These are phyloP conservation scores for Isabelozyma gotoi DNA, from an alignment of 805 yeast genomes.

Conservation along the genomic window DNA sequence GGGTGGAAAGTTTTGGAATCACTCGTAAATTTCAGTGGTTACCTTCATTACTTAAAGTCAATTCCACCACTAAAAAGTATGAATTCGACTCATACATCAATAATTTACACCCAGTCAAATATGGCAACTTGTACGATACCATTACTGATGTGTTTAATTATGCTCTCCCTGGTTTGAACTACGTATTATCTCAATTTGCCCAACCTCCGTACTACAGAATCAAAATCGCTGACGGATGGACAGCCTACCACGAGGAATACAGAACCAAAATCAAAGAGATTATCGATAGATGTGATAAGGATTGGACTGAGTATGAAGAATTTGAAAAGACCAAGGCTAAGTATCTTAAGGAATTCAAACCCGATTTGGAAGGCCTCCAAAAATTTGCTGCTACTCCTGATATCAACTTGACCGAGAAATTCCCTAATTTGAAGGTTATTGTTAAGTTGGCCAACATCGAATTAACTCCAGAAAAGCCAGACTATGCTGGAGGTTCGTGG, in stretches of 20 bases:
- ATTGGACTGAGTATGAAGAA: neutral
- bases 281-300: neutral
- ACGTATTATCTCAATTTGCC: conserved; percentile 20
- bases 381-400: conserved; percentile 4
- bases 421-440: conserved; percentile 31
- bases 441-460: conserved; percentile 41
- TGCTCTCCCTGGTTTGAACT: conserved; percentile 31
- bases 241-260: conserved; percentile 15
- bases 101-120: conserved; percentile 34
- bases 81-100: conserved; percentile 36
- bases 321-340: neutral
- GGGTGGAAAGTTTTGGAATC: conserved; percentile 10
- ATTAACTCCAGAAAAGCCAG: conserved; percentile 39
- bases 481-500: conserved; percentile 42
- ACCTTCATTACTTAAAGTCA: conserved; percentile 22
- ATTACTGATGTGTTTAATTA: conserved; percentile 30
- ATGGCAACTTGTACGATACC: conserved; percentile 20
- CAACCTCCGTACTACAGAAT: conserved; percentile 14
- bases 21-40: conserved; percentile 37
- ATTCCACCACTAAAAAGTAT: conserved; percentile 11
- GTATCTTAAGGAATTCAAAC: neutral
- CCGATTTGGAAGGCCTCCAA: neutral
- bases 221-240: conserved; percentile 10
- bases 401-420: conserved; percentile 12
- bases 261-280: conserved; percentile 2